A percentile compares a stretch with the other conserved stretches of the same genome.
Evolutionary conservation across 1,284 basidiomycete species (phyloP).

Genomic region (Trametes pubescens): DNA sequence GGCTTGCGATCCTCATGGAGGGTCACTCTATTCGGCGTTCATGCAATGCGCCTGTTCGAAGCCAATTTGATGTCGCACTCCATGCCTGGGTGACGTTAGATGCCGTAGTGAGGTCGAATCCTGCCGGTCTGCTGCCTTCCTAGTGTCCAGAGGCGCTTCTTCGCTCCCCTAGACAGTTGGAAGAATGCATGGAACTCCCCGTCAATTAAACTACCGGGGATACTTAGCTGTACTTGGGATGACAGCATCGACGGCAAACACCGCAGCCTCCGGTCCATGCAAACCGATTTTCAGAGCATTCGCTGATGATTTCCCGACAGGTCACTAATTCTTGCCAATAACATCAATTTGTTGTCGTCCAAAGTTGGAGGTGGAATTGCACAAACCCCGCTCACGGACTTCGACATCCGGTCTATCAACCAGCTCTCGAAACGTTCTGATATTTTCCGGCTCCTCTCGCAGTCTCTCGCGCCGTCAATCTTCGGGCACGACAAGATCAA

Average conservation of each 20-base stretch:
- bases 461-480: constrained; percentile 97
- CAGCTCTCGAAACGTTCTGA: constrained; percentile 88
- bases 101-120: not conserved
- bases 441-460: constrained; percentile 90
- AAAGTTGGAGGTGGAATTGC: constrained; percentile 97
- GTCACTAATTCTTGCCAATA: constrained; percentile 95
- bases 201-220: not conserved
- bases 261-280: not conserved
- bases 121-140: not conserved
- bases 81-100: not conserved
- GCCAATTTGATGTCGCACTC: not conserved
- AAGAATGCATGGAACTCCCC: not conserved
- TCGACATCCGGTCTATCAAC: constrained; percentile 97
- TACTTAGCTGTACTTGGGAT: not conserved
- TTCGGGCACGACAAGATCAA: constrained; percentile 98
- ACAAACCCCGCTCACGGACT: constrained; percentile 91
- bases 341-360: constrained; percentile 95
- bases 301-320: constrained; percentile 49
- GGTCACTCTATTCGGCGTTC: not conserved
- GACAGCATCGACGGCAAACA: not conserved
- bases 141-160: not conserved
- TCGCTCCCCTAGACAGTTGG: constrained; percentile 4
- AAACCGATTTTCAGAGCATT: too few relatives aligned
- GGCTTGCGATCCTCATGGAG: not conserved
- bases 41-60: not conserved